Evolutionary conservation across 371 early-diverging fungal genomes (phyloP), one percentile per base, ranked within the genome.

Genomic region (Saksenaea oblongispora): DNA sequence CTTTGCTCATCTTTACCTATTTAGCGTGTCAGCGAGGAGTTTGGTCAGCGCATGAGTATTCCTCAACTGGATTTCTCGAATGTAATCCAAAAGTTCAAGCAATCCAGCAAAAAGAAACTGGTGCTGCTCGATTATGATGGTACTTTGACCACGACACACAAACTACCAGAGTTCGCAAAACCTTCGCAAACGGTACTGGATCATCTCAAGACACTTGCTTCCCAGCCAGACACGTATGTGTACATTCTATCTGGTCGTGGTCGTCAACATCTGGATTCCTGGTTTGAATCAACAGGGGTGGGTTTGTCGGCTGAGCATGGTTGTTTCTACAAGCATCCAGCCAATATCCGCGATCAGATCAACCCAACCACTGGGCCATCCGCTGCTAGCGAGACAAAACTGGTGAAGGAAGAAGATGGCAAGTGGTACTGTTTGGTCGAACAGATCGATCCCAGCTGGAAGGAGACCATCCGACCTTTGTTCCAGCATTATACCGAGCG

Each of bases 271-370:
- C 82, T 98, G 69, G 94, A 93, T 64, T 62, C 76, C 10, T 97
- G 98, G 98, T 97, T 98, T 71, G 87, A 83, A 26, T 87, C 86
- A 14, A 85, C 91, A 4, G 91, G 89, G 55, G 87, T 97, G 2
- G 99, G 98, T 13, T 82, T 98, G 26, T 89, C 90, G 18, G 96
- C 98, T 17, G 98, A 98, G 77, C 96, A 97, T 66, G 99, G 99
- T 18, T 94, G 96, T 64, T 98, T 97, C 81, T 95, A 91, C 82
- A 87, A 90, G 63, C 98, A 98, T 66, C 97, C 98, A 24, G 77
- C 73, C 22, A 75, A 63, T 75, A 62, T 90, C 77, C 84, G 79
- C 5, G 76, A 82, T 37, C 61, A 67, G 36, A 65, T 82, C 47
- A 66, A 74, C 26, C 82, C 82, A 10, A 66, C 65, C 13, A 69